Evolutionary conservation across 805 yeast genomes (phyloP), one percentile per base, ranked within the genome.

Genomic region (Suhomyces pyralidae): DNA sequence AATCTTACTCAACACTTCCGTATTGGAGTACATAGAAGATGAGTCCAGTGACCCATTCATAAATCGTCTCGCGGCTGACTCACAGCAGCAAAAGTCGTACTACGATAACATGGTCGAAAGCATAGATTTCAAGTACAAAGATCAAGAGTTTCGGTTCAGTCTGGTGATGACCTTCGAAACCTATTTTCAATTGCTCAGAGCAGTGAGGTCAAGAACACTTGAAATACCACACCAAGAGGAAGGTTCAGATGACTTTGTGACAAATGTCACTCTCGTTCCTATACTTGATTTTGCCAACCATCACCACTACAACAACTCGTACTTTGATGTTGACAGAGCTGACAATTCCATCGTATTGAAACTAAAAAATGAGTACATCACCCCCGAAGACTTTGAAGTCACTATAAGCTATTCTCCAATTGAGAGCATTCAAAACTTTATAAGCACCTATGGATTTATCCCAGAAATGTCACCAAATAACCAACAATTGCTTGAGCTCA

Each of bases 271-370:
- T 0, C 63, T 86, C 51, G 88, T 86, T 0, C 91, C 93, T 0
- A 54, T 84, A 1, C 59, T 86, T 28, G 93, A 86, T 64, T 86
- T 81, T 73, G 87, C 80, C 5, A 86, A 86, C 62, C 93, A 86
- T 62, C 67, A 70, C 43, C 72, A 71, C 52, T 40, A 58, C 25
- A 68, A 71, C 45, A 84, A 83, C 64, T 81, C 87, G 0, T 76
- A 71, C 57, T 86, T 85, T 66, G 93, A 84, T 60, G 71, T 81
- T n/a, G 86, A 82, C 63, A 65, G 74, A 7, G 30, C 46, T 0
- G 74, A 67, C 4, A 60, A 68, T 4, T 85, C 81, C 48, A 67
- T 82, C 4, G 28, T 82, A 0, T 65, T 83, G 45, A 64, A 52
- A 34, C 38, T 57, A 17, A 36, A 53, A 24, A 2, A 46, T 7